Evolutionary conservation across 1,284 basidiomycete species (phyloP).

Genomic region (Pisolithus thermaeus): DNA sequence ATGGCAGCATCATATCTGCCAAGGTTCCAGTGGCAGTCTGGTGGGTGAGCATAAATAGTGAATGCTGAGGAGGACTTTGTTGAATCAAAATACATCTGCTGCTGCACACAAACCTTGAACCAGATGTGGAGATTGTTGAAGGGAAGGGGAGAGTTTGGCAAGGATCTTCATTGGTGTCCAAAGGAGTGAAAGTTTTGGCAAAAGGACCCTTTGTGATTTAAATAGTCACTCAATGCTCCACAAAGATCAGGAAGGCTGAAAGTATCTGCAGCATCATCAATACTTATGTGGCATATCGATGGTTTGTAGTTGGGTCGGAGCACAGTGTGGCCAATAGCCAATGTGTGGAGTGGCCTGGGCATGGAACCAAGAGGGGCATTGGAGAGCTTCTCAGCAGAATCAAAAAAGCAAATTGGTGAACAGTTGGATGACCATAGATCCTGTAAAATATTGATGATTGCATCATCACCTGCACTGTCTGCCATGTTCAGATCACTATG

Average conservation of each 20-base stretch:
- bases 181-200: conserved; percentile 12
- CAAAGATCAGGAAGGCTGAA: conserved; percentile 23
- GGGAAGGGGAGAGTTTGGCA: too few relatives aligned
- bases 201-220: background rate
- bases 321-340: conserved; percentile 11
- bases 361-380: too few relatives aligned
- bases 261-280: conserved; percentile 15
- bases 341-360: background rate
- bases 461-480: too few relatives aligned
- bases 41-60: conserved; percentile 21
- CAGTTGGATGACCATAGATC: too few relatives aligned
- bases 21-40: conserved; percentile 13
- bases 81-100: too few relatives aligned
- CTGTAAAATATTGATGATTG: too few relatives aligned
- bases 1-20: conserved; percentile 23
- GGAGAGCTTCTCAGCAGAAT: too few relatives aligned
- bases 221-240: conserved; percentile 19
- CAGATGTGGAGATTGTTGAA: too few relatives aligned
- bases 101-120: too few relatives aligned
- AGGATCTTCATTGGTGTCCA: background rate
- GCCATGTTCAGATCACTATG: too few relatives aligned
- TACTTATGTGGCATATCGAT: conserved; percentile 7
- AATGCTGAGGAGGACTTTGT: conserved; percentile 12
- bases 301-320: conserved; percentile 23
- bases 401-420: too few relatives aligned